phyloP scores from a whole-genome alignment of 2,329 filamentous ascomycete genomes.

The Botrytis tulipae region DNA sequence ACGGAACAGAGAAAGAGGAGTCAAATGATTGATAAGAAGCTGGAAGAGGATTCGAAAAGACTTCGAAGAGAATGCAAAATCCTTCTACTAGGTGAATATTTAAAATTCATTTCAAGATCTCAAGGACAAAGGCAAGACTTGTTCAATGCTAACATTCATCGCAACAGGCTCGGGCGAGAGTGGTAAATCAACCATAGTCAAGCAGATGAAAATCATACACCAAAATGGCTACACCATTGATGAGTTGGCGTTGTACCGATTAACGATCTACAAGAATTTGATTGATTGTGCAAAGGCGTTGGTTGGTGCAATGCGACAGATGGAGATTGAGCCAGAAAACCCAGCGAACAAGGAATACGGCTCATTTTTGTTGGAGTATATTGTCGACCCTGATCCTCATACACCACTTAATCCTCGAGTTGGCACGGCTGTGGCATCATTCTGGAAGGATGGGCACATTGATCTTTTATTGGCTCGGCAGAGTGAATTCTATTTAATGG shows the following conservation, averaged over 20 bases:
- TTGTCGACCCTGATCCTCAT: conserved; percentile 86
- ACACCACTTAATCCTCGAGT: conserved; percentile 78
- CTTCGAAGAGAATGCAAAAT: conserved; percentile 99
- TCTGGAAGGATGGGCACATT: conserved; percentile 89
- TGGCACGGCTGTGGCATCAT: conserved; percentile 75
- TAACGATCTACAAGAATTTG: conserved; percentile 97
- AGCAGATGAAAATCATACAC: conserved; percentile 99
- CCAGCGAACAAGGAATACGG: conserved; percentile 71
- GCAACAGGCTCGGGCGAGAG: conserved; percentile 87
- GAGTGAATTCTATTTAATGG: conserved; percentile 99
- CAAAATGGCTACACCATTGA: conserved; percentile 96
- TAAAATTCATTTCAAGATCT: conserved; percentile 24
- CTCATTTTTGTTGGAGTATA: conserved; percentile 81
- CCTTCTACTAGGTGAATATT: conserved; percentile 74
- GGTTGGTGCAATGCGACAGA: conserved; percentile 87
- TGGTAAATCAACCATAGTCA: conserved; percentile 98
- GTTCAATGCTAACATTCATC: conserved; percentile 31
- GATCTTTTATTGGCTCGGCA: conserved; percentile 85
- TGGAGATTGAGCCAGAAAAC: conserved; percentile 75
- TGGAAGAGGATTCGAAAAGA: conserved; percentile 92
- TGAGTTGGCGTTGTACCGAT: conserved; percentile 88
- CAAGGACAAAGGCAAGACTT: not conserved
- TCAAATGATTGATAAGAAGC: conserved; percentile 87
- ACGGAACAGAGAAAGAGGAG: conserved; percentile 93
- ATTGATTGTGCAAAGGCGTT: conserved; percentile 95